Evolutionary conservation across 441 rosid genomes (phyloP).

Genomic region (Macaranga tanarius): DNA sequence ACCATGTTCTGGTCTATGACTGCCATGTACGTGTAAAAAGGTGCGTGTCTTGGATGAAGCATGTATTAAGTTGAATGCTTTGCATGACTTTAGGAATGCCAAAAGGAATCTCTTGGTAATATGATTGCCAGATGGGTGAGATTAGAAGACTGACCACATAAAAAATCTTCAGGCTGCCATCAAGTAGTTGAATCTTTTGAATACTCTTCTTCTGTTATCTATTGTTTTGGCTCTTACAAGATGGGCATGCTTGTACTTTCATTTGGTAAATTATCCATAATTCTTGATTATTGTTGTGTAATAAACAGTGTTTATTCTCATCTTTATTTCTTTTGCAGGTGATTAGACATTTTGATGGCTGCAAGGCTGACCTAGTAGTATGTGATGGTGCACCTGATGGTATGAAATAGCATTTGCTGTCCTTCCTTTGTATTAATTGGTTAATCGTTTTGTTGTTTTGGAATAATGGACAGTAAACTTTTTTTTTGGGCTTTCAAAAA

Average conservation of each 20-base stretch:
- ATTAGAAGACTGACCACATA: not conserved
- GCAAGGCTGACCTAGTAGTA: conserved; percentile 97
- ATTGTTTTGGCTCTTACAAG: not conserved
- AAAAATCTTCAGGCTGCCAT: not conserved
- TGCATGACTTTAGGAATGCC: not conserved
- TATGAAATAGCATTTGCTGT: conserved; percentile 31
- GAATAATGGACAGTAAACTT: not conserved
- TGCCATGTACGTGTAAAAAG: not conserved
- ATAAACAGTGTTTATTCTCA: conserved; percentile 3
- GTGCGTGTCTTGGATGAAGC: not conserved
- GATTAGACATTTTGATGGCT: conserved; percentile 92
- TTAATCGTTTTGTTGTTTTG: conserved; percentile 2
- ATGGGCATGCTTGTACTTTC: not conserved
- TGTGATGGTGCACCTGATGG: conserved; percentile 99
- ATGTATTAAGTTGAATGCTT: not conserved
- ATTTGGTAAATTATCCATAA: not conserved
- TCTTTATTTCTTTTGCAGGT: conserved; percentile 47
- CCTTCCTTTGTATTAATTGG: conserved; percentile 11
- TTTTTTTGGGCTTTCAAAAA: conserved; percentile 16
- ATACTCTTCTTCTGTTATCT: not conserved
- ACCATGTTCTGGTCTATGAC: not conserved
- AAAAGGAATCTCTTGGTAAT: not conserved
- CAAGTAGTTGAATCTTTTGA: conserved; percentile 1
- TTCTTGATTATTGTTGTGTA: conserved; percentile 2
- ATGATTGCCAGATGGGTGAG: not conserved